phyloP scores from a whole-genome alignment of 345 rosid species.

The Ceriops decandra region DNA sequence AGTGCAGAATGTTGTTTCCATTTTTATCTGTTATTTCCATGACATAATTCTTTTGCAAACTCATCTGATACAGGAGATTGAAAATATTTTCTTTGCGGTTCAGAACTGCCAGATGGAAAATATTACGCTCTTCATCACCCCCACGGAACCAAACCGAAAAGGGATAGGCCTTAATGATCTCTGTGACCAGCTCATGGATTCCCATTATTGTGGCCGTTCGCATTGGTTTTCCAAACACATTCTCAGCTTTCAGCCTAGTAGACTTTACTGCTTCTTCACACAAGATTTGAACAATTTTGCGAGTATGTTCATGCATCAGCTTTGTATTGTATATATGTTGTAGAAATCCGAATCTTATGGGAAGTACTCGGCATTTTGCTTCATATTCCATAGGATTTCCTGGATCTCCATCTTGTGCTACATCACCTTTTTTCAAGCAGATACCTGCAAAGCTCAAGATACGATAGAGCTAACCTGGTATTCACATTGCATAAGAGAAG shows the following conservation, averaged over 20 bases:
- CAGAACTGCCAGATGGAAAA: too few relatives aligned
- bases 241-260: too few relatives aligned
- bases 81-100: slow-evolving; percentile 13
- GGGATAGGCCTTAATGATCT: too few relatives aligned
- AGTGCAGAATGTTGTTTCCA: slow-evolving; percentile 8
- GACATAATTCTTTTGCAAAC: not conserved
- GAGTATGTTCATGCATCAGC: too few relatives aligned
- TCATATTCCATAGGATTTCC: not conserved
- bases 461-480: too few relatives aligned
- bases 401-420: not conserved
- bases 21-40: not conserved
- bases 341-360: not conserved
- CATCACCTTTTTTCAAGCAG: not conserved
- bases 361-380: not conserved
- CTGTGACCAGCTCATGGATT: too few relatives aligned
- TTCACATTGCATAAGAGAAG: not conserved
- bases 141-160: too few relatives aligned
- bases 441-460: not conserved
- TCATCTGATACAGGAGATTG: slow-evolving; percentile 6
- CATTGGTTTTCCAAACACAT: too few relatives aligned
- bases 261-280: too few relatives aligned
- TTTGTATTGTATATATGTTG: not conserved
- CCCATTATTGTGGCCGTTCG: too few relatives aligned
- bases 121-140: too few relatives aligned
- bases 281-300: too few relatives aligned